Conservation (phyloP, 176 grass and related monocot genomes). For the Musa itinerans region DNA sequence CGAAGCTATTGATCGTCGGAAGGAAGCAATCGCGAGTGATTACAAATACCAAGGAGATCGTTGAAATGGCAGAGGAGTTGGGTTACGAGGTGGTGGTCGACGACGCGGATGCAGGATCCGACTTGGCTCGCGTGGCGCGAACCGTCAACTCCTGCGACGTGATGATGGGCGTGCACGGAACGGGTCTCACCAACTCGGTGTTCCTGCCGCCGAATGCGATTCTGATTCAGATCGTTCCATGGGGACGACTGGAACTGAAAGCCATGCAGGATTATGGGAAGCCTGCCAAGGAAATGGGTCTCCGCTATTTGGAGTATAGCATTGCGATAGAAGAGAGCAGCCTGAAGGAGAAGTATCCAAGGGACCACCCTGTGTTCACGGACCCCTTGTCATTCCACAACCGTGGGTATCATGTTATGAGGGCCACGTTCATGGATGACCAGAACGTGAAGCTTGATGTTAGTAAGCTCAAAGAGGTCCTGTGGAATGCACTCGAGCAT, state of each 20-base stretch:
- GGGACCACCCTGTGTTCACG: slow-evolving; percentile 47
- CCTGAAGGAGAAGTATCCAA: slow-evolving; percentile 43
- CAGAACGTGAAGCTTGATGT: slow-evolving; percentile 66
- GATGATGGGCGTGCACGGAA: slow-evolving; percentile 62
- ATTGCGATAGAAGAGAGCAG: slow-evolving; percentile 55
- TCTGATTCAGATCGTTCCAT: slow-evolving; percentile 65
- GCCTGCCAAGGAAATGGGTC: slow-evolving; percentile 48
- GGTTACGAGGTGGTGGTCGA: slow-evolving; percentile 58
- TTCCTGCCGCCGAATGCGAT: slow-evolving; percentile 38
- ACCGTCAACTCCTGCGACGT: slow-evolving; percentile 47
- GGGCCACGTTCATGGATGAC: slow-evolving; percentile 45
- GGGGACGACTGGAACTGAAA: slow-evolving; percentile 42
- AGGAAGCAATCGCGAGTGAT: slow-evolving; percentile 37
- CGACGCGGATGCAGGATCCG: slow-evolving; percentile 39
- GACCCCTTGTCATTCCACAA: slow-evolving; percentile 48
- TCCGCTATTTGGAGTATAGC: slow-evolving; percentile 42
- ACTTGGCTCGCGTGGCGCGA: slow-evolving; percentile 30
- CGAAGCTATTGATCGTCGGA: slow-evolving; percentile 63
- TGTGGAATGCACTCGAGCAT: slow-evolving; percentile 38
- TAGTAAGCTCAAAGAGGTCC: slow-evolving; percentile 40
- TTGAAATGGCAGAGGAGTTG: slow-evolving; percentile 32
- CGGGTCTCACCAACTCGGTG: slow-evolving; percentile 64
- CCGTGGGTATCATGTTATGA: slow-evolving; percentile 36
- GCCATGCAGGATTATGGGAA: slow-evolving; percentile 27
- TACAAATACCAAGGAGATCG: slow-evolving; percentile 37